Conservation (phyloP, 352 stramenopile genomes). For the Stephanocyclus meneghinianus region DNA sequence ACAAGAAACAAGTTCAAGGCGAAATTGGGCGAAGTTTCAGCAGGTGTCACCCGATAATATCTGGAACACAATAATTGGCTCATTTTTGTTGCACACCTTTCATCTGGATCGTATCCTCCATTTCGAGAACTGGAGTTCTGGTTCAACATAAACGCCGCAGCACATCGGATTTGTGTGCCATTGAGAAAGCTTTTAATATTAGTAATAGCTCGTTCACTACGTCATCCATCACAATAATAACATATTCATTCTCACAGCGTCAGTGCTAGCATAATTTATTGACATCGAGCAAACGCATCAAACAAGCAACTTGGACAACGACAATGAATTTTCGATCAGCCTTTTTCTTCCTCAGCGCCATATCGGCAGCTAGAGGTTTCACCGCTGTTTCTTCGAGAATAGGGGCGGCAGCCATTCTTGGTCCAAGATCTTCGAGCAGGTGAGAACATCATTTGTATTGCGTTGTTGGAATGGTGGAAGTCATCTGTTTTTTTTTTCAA, state of each 20-base stretch:
- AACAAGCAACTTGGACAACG: constrained; percentile 4
- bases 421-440: constrained; percentile 2
- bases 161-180: not conserved
- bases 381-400: not conserved
- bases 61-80: no score
- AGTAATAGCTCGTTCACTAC: not conserved
- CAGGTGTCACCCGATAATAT: no score
- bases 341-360: constrained; percentile 16
- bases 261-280: no score
- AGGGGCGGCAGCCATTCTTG: not conserved
- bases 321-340: constrained; percentile 24
- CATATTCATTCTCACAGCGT: no score
- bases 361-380: constrained; percentile 23
- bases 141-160: not conserved
- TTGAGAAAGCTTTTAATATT: not conserved
- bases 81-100: no score
- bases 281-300: no score
- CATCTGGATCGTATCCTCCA: not conserved
- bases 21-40: no score
- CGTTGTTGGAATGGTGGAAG: no score
- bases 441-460: not conserved
- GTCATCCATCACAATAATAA: not conserved
- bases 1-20: no score
- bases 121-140: not conserved
- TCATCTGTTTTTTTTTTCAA: no score